These are phyloP conservation scores for Russula sp. DNA, from an alignment of 768 basidiomycete species.

Conservation along the genomic window DNA sequence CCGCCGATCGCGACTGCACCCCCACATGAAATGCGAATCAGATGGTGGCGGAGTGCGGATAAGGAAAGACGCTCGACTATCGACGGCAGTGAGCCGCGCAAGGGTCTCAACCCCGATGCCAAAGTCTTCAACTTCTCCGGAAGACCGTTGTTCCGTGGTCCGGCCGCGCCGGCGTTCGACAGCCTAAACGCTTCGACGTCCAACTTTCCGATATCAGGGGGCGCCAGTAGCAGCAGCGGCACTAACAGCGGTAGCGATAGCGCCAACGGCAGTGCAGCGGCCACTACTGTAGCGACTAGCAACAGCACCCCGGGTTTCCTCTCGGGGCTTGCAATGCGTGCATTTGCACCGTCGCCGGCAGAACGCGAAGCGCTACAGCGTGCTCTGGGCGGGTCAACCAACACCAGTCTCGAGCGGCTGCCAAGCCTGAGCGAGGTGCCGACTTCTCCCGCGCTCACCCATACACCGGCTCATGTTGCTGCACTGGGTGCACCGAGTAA, in stretches of 20 bases:
- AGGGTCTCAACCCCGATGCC: slow-evolving; percentile 78
- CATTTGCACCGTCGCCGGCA: slow-evolving; percentile 83
- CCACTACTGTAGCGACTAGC: background rate
- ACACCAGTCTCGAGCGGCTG: slow-evolving; percentile 69
- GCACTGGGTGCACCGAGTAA: slow-evolving; percentile 2
- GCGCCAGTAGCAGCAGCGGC: background rate
- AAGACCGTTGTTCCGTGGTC: slow-evolving; percentile 22
- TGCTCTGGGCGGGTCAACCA: slow-evolving; percentile 66
- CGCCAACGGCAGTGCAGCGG: background rate
- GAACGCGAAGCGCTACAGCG: slow-evolving; percentile 82
- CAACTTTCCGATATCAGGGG: background rate
- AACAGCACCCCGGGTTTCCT: slow-evolving; percentile 27
- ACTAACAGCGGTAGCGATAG: background rate
- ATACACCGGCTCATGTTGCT: slow-evolving; percentile 28
- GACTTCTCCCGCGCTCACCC: slow-evolving; percentile 55
- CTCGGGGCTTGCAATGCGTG: slow-evolving; percentile 48
- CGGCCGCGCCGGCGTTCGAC: slow-evolving; percentile 23
- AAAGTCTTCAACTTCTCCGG: slow-evolving; percentile 66
- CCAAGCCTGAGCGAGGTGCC: slow-evolving; percentile 75
- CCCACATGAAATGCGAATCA: slow-evolving; percentile 15
- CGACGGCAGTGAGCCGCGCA: slow-evolving; percentile 41
- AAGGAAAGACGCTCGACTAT: slow-evolving; percentile 20
- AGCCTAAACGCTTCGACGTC: slow-evolving; percentile 22
- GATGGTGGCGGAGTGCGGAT: slow-evolving; percentile 13
- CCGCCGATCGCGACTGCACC: slow-evolving; percentile 18